Percentiles rank a stretch among this genome's conserved stretches.
Evolutionary conservation across 2,329 filamentous ascomycete species (phyloP).

Genomic region (Capronia americana): DNA sequence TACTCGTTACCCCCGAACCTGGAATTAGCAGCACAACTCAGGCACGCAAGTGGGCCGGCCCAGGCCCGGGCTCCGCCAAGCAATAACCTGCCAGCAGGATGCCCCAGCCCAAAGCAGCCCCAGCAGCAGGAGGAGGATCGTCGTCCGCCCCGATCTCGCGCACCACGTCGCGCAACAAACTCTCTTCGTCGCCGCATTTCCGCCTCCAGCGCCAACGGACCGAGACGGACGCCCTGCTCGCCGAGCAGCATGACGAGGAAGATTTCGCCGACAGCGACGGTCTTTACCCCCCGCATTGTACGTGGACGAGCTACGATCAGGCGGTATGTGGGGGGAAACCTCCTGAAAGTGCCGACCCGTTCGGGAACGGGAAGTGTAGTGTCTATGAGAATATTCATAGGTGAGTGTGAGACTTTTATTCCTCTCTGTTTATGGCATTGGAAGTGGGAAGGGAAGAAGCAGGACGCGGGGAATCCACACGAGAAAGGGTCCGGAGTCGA

Average conservation of each 20-base stretch:
- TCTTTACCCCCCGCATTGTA: conserved; percentile 39
- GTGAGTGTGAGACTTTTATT: conserved; percentile 21
- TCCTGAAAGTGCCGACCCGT: conserved; percentile 35
- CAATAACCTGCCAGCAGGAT: neutral
- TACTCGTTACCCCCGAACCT: neutral
- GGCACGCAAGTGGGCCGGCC: neutral
- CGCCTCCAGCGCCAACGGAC: conserved; percentile 29
- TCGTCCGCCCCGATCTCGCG: neutral
- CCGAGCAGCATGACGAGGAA: conserved; percentile 37
- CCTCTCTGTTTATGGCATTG: neutral
- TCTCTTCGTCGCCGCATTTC: conserved; percentile 20
- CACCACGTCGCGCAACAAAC: neutral
- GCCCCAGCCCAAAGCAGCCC: neutral
- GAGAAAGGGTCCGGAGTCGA: neutral
- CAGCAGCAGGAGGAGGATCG: neutral
- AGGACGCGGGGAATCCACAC: neutral
- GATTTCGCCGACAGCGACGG: conserved; percentile 39
- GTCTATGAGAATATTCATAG: conserved; percentile 40
- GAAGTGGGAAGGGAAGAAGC: neutral
- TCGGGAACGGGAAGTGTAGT: conserved; percentile 33
- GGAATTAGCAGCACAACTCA: neutral
- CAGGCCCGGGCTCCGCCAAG: neutral
- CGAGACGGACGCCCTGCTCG: conserved; percentile 31
- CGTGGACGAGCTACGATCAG: conserved; percentile 36
- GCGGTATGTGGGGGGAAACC: conserved; percentile 11